Base-by-base conservation (phyloP, 176 grass and related monocot genomes). In the Triticum monococcum region DNA sequence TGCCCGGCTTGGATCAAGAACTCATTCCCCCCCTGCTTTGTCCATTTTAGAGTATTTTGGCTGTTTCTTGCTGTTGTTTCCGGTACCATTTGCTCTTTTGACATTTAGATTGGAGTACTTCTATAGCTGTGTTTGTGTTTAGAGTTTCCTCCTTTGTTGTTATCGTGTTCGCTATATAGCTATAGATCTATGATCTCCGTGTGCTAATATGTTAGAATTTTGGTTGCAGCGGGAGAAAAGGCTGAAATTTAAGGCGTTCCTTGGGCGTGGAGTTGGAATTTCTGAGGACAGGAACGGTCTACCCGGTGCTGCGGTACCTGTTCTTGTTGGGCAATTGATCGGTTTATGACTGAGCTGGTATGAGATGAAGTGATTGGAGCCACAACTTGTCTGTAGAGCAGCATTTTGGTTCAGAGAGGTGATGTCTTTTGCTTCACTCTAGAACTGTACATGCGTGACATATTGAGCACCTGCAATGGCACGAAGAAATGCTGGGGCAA, bases 401-500 rank as follows among this genome's bases (percentile, higher is more conserved):
- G 43, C 62, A 45, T 71, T 61, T 71, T 43, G 76, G 64, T 50
- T 11, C 76, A 71, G 30, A 77, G 31, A 45, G 50, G 28, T 86
- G 46, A 79, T 33, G 72, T 61, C 12, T 65, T 54, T 65, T 77
- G 10, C 38, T 50, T 50, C 11, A 68, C 3, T 61, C 20, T n/a
- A 35, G 45, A 84, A 26, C 75, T 84, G 80, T 87, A 87, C 85
- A 87, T 90, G 85, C 89, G 61, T 46, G 79, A 48, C 60, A 25
- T 57, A 50, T 45, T 71, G 70, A 30, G 70, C 46, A 77, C 64
- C 77, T 91, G 41, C 83, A 81, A 98, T 98, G 96, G 92, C 91
- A 65, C 84, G 96, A 91, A 96, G 96, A 90, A 98, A 81, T 89
- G 81, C 88, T 4, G 84, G 80, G 60, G 16, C 60, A 89, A 89